Evolutionary conservation across 2,329 filamentous ascomycete genomes (phyloP).

Genomic region (Colletotrichum zoysiae): DNA sequence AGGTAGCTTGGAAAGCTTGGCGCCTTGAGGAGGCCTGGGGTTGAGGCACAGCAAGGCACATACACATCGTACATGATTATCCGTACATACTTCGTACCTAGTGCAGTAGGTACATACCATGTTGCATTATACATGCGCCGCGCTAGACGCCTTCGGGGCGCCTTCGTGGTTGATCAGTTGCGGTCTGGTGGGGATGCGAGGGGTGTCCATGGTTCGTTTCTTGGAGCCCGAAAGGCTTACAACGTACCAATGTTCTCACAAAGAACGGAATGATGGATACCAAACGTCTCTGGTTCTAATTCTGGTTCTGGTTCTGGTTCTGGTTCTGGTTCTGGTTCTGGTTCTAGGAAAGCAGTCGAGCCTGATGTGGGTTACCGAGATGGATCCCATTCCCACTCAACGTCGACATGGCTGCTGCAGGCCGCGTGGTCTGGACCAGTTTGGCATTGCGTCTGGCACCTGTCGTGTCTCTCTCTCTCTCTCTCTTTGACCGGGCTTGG

Average conservation of each 20-base stretch:
- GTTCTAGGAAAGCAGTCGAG: background rate
- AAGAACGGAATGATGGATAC: background rate
- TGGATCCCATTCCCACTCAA: background rate
- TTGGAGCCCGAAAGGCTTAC: background rate
- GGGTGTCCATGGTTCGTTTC: background rate
- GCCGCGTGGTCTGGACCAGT: background rate
- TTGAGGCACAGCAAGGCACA: background rate
- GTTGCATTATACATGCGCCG: background rate
- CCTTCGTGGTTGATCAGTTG: constrained; percentile 32
- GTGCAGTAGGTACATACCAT: background rate
- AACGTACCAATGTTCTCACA: background rate
- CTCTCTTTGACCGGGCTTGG: background rate
- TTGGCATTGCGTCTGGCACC: background rate
- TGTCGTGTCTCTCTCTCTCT: background rate
- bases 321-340: background rate
- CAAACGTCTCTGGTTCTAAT: background rate
- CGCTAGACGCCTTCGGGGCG: constrained; percentile 28
- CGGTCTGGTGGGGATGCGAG: constrained; percentile 24
- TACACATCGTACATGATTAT: background rate
- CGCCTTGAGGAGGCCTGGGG: background rate
- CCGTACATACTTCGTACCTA: no score
- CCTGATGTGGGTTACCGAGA: background rate
- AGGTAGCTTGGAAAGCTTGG: constrained; percentile 2
- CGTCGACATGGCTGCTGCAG: background rate
- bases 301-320: no score